These are phyloP conservation scores for Elongisporangium undulatum DNA, from an alignment of 352 stramenopile genomes.

Conservation along the genomic window DNA sequence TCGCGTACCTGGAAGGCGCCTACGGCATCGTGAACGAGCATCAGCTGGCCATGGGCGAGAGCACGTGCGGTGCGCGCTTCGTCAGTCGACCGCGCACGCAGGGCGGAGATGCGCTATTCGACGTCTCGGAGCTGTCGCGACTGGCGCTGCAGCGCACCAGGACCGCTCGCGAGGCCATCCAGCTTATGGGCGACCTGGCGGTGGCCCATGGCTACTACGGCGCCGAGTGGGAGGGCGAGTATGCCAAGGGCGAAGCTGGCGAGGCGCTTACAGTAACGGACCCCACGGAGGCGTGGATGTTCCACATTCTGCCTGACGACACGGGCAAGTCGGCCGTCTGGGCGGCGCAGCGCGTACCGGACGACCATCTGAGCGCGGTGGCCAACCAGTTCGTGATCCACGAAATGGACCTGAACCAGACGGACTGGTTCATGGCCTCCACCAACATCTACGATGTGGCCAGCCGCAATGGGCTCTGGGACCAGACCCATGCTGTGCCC, in stretches of 20 bases:
- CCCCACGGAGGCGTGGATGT: constrained; percentile 91
- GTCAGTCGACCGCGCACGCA: constrained; percentile 49
- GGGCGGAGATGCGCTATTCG: constrained; percentile 86
- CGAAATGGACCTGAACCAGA: constrained; percentile 69
- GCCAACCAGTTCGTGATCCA: constrained; percentile 96
- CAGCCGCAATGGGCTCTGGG: constrained; percentile 80
- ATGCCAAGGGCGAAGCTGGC: constrained; percentile 65
- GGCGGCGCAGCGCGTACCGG: constrained; percentile 89
- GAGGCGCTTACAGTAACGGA: constrained; percentile 92
- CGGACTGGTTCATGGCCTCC: constrained; percentile 87
- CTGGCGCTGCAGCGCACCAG: constrained; percentile 85
- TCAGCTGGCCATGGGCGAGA: constrained; percentile 79
- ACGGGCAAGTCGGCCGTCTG: constrained; percentile 91
- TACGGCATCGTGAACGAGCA: constrained; percentile 86
- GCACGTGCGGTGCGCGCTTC: constrained; percentile 69
- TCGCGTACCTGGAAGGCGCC: constrained; percentile 72
- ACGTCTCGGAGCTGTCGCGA: constrained; percentile 81
- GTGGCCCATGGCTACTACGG: constrained; percentile 93
- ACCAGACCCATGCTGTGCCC: constrained; percentile 28
- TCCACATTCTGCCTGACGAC: constrained; percentile 94
- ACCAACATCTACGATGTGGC: constrained; percentile 86
- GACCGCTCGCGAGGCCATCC: constrained; percentile 76
- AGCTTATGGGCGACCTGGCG: constrained; percentile 93
- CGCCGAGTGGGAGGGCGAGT: constrained; percentile 67
- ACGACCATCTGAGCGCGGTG: constrained; percentile 81